A percentile compares a stretch with the other conserved stretches of the same genome.
Evolutionary conservation across 1,284 basidiomycete species (phyloP).

Genomic region (Farysia itapuensis): DNA sequence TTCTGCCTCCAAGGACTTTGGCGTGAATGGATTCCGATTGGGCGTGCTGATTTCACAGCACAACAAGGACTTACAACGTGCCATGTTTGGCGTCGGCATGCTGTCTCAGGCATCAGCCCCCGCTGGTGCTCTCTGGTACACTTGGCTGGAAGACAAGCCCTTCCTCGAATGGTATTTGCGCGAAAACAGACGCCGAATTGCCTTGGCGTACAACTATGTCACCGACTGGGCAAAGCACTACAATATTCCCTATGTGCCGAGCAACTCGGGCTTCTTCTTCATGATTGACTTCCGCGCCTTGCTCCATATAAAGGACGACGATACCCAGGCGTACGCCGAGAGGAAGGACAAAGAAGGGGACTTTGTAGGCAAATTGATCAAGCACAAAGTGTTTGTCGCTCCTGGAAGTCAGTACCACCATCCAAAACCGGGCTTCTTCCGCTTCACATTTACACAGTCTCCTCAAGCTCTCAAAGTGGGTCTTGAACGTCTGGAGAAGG

Average conservation of each 20-base stretch:
- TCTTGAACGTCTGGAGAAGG: conserved; percentile 22
- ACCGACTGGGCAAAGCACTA: conserved; percentile 17
- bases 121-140: conserved; percentile 22
- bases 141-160: conserved; percentile 21
- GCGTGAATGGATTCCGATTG: conserved; percentile 46
- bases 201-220: conserved; percentile 17
- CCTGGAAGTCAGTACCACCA: conserved; percentile 47
- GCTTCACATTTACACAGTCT: conserved; percentile 39
- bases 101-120: conserved; percentile 28
- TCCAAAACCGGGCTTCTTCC: conserved; percentile 32
- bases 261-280: conserved; percentile 43
- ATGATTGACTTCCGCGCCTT: conserved; percentile 21
- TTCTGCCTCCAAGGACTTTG: conserved; percentile 47
- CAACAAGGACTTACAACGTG: conserved; percentile 26
- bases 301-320: not conserved
- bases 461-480: conserved; percentile 31
- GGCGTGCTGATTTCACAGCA: conserved; percentile 43
- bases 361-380: conserved; percentile 19
- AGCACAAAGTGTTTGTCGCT: conserved; percentile 24
- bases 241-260: conserved; percentile 20
- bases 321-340: not conserved
- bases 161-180: conserved; percentile 41
- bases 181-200: conserved; percentile 34
- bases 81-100: conserved; percentile 20
- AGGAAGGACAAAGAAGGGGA: conserved; percentile 14